A percentile compares a stretch with the other conserved stretches of the same genome.
phyloP scores from a whole-genome alignment of 805 yeast genomes.

The Brettanomyces sp. region DNA sequence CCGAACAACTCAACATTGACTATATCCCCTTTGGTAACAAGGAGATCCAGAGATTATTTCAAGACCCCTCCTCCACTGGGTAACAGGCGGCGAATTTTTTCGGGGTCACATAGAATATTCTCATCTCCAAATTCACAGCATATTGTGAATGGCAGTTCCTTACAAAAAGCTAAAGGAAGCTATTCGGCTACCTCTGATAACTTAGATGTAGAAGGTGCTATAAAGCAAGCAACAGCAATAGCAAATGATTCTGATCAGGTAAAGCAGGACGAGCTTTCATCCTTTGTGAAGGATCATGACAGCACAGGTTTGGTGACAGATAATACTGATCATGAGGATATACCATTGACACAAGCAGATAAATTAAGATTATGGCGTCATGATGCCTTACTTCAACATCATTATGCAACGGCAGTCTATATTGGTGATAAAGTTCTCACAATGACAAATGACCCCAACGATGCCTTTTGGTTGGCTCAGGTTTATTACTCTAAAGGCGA shows the following conservation, averaged over 20 bases:
- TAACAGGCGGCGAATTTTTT: background rate
- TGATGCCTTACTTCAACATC: slow-evolving; percentile 88
- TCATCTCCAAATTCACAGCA: slow-evolving; percentile 16
- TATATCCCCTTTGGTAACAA: slow-evolving; percentile 55
- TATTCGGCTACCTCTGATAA: background rate
- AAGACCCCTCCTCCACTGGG: slow-evolving; percentile 23
- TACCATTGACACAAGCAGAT: slow-evolving; percentile 70
- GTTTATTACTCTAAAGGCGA: slow-evolving; percentile 71
- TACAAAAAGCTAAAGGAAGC: slow-evolving; percentile 1
- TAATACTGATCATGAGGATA: slow-evolving; percentile 6
- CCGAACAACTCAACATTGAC: slow-evolving; percentile 69
- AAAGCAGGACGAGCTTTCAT: background rate
- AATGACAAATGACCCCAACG: slow-evolving; percentile 79
- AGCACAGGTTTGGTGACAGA: background rate
- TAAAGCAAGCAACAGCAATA: too few relatives aligned
- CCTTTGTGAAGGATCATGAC: background rate
- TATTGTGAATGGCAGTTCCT: too few relatives aligned
- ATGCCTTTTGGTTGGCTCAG: slow-evolving; percentile 95
- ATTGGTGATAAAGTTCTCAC: slow-evolving; percentile 86
- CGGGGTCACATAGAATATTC: slow-evolving; percentile 6
- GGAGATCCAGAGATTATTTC: slow-evolving; percentile 23
- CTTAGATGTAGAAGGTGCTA: slow-evolving; percentile 4
- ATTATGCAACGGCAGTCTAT: slow-evolving; percentile 79
- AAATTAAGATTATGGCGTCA: slow-evolving; percentile 85
- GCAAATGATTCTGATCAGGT: too few relatives aligned